Percentiles rank a stretch among this genome's conserved stretches.
Conservation (phyloP, 352 stramenopile genomes). For the Pythium biforme region DNA sequence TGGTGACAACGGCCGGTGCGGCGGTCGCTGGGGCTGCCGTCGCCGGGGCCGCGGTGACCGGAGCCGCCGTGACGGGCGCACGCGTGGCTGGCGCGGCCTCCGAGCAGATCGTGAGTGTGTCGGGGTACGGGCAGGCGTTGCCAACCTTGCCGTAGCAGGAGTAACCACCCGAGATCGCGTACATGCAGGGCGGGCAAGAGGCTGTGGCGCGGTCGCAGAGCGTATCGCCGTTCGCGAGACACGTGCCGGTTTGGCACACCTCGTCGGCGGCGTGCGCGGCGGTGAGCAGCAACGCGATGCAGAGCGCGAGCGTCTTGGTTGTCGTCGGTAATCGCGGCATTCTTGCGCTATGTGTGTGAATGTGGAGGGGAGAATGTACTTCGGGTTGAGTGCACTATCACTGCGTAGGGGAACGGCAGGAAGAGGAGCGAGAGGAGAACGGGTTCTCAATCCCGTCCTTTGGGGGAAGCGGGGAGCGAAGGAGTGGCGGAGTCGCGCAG, state of each 20-base stretch:
- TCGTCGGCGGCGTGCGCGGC: conserved; percentile 11
- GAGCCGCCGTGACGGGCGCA: not conserved
- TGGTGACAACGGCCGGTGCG: not conserved
- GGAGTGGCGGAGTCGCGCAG: not conserved
- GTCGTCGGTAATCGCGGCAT: conserved; percentile 16
- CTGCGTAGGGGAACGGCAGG: conserved; percentile 1
- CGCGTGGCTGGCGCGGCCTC: not conserved
- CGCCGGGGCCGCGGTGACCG: not conserved
- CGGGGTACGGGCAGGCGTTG: conserved; percentile 39
- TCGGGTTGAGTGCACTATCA: not conserved
- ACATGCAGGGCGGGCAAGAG: conserved; percentile 64
- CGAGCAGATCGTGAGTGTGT: conserved; percentile 33
- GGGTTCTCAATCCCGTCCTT: not conserved
- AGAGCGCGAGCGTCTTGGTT: conserved; percentile 6
- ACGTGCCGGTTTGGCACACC: conserved; percentile 45
- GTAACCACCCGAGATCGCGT: conserved; percentile 56
- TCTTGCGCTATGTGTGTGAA: not conserved
- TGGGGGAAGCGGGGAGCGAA: not conserved
- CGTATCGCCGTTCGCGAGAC: conserved; percentile 55
- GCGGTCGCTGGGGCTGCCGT: not conserved
- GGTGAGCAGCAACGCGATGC: conserved; percentile 9
- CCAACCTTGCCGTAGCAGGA: conserved; percentile 65
- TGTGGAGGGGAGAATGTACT: conserved; percentile 3
- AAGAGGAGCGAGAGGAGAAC: not conserved
- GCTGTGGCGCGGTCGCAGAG: conserved; percentile 42